phyloP scores from a whole-genome alignment of 2,329 filamentous ascomycete species.

The Sclerotiophoma versabilis region DNA sequence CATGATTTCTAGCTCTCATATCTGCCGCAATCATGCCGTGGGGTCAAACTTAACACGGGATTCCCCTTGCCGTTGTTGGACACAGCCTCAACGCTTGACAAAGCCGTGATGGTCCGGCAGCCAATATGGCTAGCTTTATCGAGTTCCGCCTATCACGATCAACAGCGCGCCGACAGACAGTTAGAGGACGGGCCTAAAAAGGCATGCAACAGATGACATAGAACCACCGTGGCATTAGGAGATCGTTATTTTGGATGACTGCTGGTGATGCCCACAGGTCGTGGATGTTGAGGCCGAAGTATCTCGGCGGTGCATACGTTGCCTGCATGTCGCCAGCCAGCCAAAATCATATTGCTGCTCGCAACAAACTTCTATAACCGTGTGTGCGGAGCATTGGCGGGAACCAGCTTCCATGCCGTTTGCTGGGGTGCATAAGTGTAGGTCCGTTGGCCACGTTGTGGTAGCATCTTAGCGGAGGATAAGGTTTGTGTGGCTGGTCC shows the following conservation, averaged over 20 bases:
- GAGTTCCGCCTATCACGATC: slow-evolving; percentile 1
- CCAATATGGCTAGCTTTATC: slow-evolving; percentile 5
- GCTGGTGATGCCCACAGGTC: neutral
- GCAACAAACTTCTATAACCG: slow-evolving; percentile 1
- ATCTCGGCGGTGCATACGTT: neutral
- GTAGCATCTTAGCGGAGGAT: neutral
- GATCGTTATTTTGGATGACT: slow-evolving; percentile 15
- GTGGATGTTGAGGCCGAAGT: neutral
- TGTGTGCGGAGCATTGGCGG: neutral
- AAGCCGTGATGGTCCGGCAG: slow-evolving; percentile 9
- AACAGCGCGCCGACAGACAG: neutral
- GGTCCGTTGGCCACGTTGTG: neutral
- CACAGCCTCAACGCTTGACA: slow-evolving; percentile 9
- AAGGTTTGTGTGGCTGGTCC: neutral
- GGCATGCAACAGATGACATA: slow-evolving; percentile 5
- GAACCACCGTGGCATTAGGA: slow-evolving; percentile 1
- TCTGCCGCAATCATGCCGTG: slow-evolving; percentile 10
- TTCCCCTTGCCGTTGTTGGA: slow-evolving; percentile 11
- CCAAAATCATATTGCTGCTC: neutral
- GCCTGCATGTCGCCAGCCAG: neutral
- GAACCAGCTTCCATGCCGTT: slow-evolving; percentile 5
- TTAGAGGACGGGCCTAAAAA: neutral
- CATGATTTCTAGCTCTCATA: slow-evolving; percentile 9
- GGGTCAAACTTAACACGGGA: slow-evolving; percentile 6
- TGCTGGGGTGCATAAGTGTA: slow-evolving; percentile 8